Evolutionary conservation across 2,329 filamentous ascomycete species (phyloP), one percentile per base, ranked within the genome.

Genomic region (Atkinsonella texensis): DNA sequence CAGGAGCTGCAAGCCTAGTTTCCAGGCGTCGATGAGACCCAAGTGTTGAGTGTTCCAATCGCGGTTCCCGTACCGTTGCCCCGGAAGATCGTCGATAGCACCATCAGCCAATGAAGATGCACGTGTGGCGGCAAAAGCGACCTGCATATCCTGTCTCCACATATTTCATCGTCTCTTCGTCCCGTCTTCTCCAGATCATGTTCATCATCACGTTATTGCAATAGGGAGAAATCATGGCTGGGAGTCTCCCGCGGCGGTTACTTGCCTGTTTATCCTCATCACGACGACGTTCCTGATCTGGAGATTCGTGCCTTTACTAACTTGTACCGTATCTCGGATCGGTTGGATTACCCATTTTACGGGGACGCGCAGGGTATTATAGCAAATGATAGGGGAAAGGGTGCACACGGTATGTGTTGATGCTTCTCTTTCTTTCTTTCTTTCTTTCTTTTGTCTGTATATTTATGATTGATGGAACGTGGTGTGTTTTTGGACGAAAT

Each of bases 251-350:
- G 55, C 43, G 58, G 61, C 23, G 62, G 60, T 23, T 67, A 66
- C 54, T 55, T 62, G 33, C 64, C 65, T 18, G 46, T 60, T 11
- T 68, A 68, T 49, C 63, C 65, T 40, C 56, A 62, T 31, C 56
- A 60, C 45, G 61, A 60, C 20, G 56, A 55, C 15, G 60, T 64
- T 44, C 59, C 62, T 3, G 65, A 68, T 18, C 58, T 61, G 31
- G 60, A 60, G 52, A 59, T 68, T 43, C 63, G 61, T 44, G 59
- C 59, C 31, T 74, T 75, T 48, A 65, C 65, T 51, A 60, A 62
- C 33, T 76, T 76, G 58, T 76, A 71, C 59, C 63, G 59, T 3
- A 57, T 65, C 12, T 75, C 73, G 23, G 74, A 76, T 56, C 66
- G 65, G 23, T 58, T 76, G 74, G 74, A 59, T 71, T 15, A 59